Conservation (phyloP, 352 stramenopile species). For the Globisporangium okanoganense region DNA sequence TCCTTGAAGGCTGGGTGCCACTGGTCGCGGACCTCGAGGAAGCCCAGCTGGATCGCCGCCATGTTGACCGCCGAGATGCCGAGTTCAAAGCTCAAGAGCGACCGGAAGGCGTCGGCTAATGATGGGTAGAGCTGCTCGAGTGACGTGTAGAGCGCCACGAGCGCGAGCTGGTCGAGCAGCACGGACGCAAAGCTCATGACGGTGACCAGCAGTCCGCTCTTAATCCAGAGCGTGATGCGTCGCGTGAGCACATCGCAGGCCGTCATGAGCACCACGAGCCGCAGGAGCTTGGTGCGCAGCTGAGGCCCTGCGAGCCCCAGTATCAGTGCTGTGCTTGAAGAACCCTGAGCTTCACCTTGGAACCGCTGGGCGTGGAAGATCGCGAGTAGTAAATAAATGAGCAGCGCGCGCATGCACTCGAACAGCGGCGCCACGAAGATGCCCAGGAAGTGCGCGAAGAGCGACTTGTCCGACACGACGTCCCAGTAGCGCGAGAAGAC, state of each 20-base stretch:
- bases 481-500: slow-evolving; percentile 84
- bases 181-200: slow-evolving; percentile 67
- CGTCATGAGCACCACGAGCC: slow-evolving; percentile 48
- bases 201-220: slow-evolving; percentile 69
- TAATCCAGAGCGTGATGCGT: slow-evolving; percentile 60
- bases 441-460: slow-evolving; percentile 62
- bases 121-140: slow-evolving; percentile 52
- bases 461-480: slow-evolving; percentile 73
- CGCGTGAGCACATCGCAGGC: slow-evolving; percentile 56
- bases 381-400: slow-evolving; percentile 57
- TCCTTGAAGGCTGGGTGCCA: slow-evolving; percentile 70
- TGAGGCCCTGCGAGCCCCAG: slow-evolving; percentile 10
- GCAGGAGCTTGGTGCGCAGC: slow-evolving; percentile 38
- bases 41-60: slow-evolving; percentile 43
- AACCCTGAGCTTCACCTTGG: too few relatives aligned
- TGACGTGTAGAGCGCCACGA: slow-evolving; percentile 55
- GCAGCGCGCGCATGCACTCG: slow-evolving; percentile 54
- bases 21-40: slow-evolving; percentile 50
- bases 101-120: slow-evolving; percentile 32
- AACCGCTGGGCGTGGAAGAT: too few relatives aligned
- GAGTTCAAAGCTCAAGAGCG: slow-evolving; percentile 55
- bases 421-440: slow-evolving; percentile 59
- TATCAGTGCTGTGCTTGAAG: slow-evolving; percentile 6
- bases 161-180: slow-evolving; percentile 58
- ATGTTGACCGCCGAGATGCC: slow-evolving; percentile 48